Evolutionary conservation across 2,329 filamentous ascomycete genomes (phyloP), one percentile per base, ranked within the genome.

Genomic region (Nemania diffusa): DNA sequence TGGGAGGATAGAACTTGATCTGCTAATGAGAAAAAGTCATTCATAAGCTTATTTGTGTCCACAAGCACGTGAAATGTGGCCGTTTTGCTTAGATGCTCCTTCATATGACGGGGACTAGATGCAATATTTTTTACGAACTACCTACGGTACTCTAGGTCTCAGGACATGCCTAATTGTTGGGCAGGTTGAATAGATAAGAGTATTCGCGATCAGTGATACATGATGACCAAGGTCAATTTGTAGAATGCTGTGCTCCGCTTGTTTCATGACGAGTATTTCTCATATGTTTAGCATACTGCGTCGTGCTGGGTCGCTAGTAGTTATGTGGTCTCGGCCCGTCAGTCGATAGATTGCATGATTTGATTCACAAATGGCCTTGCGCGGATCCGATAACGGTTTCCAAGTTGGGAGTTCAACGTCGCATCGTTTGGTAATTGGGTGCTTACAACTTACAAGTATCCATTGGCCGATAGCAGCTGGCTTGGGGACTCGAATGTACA

Each of bases 21-120:
- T 74, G 75, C 68, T 76, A 75, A 77, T 78, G 72, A 77, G 74
- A 68, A 74, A 76, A 77, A 75, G 73, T 67, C 72, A 63, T 48
- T 69, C 57, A 58, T 66, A 68, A 59, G 59, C 57, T 66, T n/a
- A 44, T 11, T 27, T 29, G 32, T 50, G 48, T 34, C n/a, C 20
- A 27, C 42, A 26, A n/a, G 24, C 24, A 22, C 32, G 40, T 52
- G 46, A 59, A 67, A 55, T 68, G 66, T 64, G 51, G 62, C n/a
- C 32, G 50, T 56, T 32, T 65, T 59, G 11, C 24, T 9, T 11
- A 17, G 9, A 22, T 42, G 34, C 17, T 42, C 15, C 50, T 50
- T 20, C 15, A 57, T 32, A 44, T 15, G 9, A 50, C n/a, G 17
- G 29, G 26, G 37, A 56, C 32, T 20, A 6, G 34, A 40, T 52